Evolutionary conservation across 2,329 filamentous ascomycete genomes (phyloP).

Genomic region (Aspergillus udagawae): DNA sequence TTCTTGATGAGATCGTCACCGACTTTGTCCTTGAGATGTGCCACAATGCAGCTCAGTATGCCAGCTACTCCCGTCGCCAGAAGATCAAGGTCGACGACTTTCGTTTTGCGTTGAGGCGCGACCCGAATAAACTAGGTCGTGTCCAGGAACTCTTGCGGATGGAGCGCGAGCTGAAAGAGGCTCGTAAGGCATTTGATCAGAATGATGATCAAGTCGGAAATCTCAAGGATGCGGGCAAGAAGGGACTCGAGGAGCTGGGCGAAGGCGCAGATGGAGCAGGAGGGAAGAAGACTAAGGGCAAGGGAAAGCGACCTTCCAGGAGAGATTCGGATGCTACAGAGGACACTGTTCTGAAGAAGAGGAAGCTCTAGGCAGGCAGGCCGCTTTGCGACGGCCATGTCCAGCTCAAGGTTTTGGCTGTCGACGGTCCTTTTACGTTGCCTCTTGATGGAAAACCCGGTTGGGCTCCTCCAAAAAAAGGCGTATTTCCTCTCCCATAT

Average conservation of each 20-base stretch:
- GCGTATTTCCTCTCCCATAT: not conserved
- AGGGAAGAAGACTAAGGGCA: conserved; percentile 36
- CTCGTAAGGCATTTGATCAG: conserved; percentile 58
- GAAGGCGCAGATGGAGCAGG: conserved; percentile 21
- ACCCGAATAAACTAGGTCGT: conserved; percentile 79
- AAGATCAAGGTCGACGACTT: conserved; percentile 99
- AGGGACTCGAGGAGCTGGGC: conserved; percentile 27
- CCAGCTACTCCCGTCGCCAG: conserved; percentile 80
- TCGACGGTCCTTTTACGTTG: not conserved
- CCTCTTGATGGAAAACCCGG: not conserved
- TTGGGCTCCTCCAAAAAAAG: not conserved
- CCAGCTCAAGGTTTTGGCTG: not conserved
- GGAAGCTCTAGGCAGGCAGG: conserved; percentile 18
- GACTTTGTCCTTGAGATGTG: conserved; percentile 95
- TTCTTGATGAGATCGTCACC: conserved; percentile 91
- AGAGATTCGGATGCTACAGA: conserved; percentile 34
- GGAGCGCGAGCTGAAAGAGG: conserved; percentile 79
- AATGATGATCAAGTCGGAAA: conserved; percentile 41
- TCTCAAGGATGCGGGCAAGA: conserved; percentile 36
- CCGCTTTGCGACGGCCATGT: not conserved
- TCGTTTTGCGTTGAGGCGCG: conserved; percentile 84
- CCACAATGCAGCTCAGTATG: conserved; percentile 81
- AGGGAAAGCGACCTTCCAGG: conserved; percentile 31
- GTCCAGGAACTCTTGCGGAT: conserved; percentile 87
- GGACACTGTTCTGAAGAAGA: conserved; percentile 32